phyloP scores from a whole-genome alignment of 1,139 yeast species.

The Ogataea hybrid region DNA sequence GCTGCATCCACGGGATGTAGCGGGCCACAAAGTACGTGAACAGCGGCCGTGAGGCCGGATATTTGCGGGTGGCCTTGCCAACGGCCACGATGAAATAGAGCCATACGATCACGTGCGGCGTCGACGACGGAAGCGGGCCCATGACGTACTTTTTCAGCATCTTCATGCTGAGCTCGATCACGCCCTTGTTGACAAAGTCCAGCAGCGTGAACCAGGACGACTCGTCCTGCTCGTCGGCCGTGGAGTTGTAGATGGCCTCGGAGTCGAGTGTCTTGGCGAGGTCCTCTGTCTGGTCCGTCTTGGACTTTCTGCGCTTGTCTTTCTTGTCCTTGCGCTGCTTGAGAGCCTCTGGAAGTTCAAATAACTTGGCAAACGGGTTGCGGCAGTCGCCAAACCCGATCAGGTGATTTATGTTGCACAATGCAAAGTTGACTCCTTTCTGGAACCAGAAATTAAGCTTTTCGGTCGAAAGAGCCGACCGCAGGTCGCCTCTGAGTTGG shows the following conservation, averaged over 20 bases:
- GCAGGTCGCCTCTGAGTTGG: slow-evolving; percentile 44
- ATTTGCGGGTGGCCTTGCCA: slow-evolving; percentile 52
- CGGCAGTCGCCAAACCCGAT: slow-evolving; percentile 74
- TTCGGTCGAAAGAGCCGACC: slow-evolving; percentile 39
- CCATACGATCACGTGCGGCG: slow-evolving; percentile 72
- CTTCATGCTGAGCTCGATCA: slow-evolving; percentile 62
- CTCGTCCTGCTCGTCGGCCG: slow-evolving; percentile 45
- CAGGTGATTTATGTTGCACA: slow-evolving; percentile 69
- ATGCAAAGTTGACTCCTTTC: slow-evolving; percentile 71
- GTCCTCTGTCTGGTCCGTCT: slow-evolving; percentile 24
- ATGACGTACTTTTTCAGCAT: slow-evolving; percentile 62
- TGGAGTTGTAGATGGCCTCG: slow-evolving; percentile 26
- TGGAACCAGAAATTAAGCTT: slow-evolving; percentile 72
- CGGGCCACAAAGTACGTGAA: slow-evolving; percentile 47
- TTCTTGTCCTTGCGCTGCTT: slow-evolving; percentile 71
- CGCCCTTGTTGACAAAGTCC: slow-evolving; percentile 58
- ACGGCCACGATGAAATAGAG: slow-evolving; percentile 63
- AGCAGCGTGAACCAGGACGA: slow-evolving; percentile 59
- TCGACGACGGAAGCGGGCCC: slow-evolving; percentile 69
- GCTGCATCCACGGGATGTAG: slow-evolving; percentile 65
- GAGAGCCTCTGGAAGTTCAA: slow-evolving; percentile 66
- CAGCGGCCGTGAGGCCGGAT: slow-evolving; percentile 48
- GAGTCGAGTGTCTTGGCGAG: slow-evolving; percentile 18
- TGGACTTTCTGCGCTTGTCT: slow-evolving; percentile 57
- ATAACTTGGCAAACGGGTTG: slow-evolving; percentile 72